phyloP scores from a whole-genome alignment of 2,329 filamentous ascomycete genomes.

The Clonostachys rhizophaga region DNA sequence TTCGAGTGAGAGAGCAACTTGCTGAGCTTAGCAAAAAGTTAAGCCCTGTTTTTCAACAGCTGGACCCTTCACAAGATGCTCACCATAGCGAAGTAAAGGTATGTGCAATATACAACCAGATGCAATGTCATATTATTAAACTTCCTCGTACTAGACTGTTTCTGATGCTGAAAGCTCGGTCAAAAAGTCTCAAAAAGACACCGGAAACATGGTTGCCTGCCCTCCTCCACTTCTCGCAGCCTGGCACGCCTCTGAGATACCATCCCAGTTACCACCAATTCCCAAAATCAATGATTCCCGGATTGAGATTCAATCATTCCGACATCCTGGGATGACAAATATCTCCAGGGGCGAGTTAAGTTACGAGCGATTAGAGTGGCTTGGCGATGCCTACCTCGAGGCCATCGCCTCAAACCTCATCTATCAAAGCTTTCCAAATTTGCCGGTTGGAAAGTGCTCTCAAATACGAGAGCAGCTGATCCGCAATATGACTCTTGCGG shows the following conservation, averaged over 20 bases:
- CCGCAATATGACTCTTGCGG: slow-evolving; percentile 72
- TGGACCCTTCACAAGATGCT: too few species aligned
- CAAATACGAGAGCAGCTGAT: slow-evolving; percentile 76
- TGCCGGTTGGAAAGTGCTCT: slow-evolving; percentile 64
- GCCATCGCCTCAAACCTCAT: slow-evolving; percentile 72
- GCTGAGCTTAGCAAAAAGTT: too few species aligned
- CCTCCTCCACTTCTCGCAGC: slow-evolving; percentile 11
- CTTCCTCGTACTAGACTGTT: too few species aligned
- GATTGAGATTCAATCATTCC: slow-evolving; percentile 62
- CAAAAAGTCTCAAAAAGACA: too few species aligned
- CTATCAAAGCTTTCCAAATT: slow-evolving; percentile 62
- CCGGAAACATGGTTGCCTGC: too few species aligned
- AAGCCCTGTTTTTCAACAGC: too few species aligned
- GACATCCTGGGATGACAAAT: slow-evolving; percentile 46
- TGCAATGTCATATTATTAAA: too few species aligned
- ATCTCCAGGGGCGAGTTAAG: slow-evolving; percentile 13
- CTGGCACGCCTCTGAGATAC: slow-evolving; percentile 47
- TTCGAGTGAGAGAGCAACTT: too few species aligned
- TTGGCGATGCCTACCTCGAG: slow-evolving; percentile 84
- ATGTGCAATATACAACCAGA: too few species aligned
- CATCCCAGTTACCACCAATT: slow-evolving; percentile 46
- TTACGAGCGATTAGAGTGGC: slow-evolving; percentile 84
- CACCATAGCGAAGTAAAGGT: too few species aligned
- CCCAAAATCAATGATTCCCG: slow-evolving; percentile 55
- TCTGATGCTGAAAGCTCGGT: too few species aligned